Evolutionary conservation across 306 rosid species (phyloP).

Genomic region (Lathyrus aphaca): DNA sequence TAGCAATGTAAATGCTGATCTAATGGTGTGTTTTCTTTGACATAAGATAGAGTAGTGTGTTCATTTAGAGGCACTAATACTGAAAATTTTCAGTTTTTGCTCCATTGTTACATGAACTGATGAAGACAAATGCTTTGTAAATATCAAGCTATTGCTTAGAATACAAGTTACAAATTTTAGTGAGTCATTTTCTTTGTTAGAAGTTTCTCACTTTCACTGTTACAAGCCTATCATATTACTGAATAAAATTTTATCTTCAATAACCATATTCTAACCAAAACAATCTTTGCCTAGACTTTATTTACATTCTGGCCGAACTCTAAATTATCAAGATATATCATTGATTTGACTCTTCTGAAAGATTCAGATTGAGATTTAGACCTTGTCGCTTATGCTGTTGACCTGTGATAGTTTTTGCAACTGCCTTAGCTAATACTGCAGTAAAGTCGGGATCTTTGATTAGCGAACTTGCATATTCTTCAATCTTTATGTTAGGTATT

Average conservation of each 20-base stretch:
- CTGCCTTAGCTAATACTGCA: slow-evolving; percentile 62
- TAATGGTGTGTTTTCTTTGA: neutral
- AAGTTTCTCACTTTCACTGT: neutral
- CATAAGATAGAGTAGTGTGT: slow-evolving; percentile 39
- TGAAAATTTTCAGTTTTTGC: slow-evolving; percentile 20
- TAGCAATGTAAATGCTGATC: slow-evolving; percentile 52
- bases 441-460: slow-evolving; percentile 60
- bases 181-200: neutral
- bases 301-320: too few species aligned
- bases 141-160: slow-evolving; percentile 39
- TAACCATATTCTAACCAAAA: neutral
- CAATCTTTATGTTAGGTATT: slow-evolving; percentile 37
- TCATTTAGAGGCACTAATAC: slow-evolving; percentile 24
- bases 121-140: slow-evolving; percentile 43
- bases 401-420: slow-evolving; percentile 52
- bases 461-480: slow-evolving; percentile 53
- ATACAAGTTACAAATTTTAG: slow-evolving; percentile 27
- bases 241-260: slow-evolving; percentile 24
- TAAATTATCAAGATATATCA: too few species aligned
- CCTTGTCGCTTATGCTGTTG: slow-evolving; percentile 40
- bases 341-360: slow-evolving; percentile 22
- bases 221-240: neutral
- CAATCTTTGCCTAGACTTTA: too few species aligned
- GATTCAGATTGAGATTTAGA: slow-evolving; percentile 42
- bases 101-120: slow-evolving; percentile 13